Conservation (phyloP, 129 eudicot species). For the Flaveria brownii region DNA sequence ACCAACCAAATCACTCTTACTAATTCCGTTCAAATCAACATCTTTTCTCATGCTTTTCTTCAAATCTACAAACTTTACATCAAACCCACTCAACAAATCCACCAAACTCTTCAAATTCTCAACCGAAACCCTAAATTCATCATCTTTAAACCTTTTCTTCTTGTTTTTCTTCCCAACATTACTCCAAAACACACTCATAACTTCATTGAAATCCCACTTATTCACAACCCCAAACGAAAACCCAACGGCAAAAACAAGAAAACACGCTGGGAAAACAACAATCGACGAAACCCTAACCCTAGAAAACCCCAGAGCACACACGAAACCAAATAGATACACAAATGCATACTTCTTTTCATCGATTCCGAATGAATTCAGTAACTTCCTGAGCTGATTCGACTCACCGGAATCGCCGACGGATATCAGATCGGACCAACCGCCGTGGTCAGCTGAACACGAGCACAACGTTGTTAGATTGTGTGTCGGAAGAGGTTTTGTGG, state of each 20-base stretch:
- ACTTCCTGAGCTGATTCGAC: conserved; percentile 52
- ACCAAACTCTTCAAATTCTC: conserved; percentile 57
- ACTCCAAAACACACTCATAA: conserved; percentile 36
- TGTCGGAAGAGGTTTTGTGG: conserved; percentile 19
- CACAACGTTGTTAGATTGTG: conserved; percentile 33
- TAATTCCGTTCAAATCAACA: conserved; percentile 46
- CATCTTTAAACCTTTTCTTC: conserved; percentile 37
- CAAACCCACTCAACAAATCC: conserved; percentile 49
- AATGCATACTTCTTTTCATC: conserved; percentile 63
- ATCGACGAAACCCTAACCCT: conserved; percentile 83
- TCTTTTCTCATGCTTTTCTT: conserved; percentile 55
- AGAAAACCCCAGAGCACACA: conserved; percentile 82
- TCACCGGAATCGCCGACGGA: conserved; percentile 53
- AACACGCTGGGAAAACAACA: conserved; percentile 74
- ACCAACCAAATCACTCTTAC: conserved; percentile 56
- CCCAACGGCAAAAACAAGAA: conserved; percentile 80
- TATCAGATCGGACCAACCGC: conserved; percentile 75
- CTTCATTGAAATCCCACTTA: conserved; percentile 50
- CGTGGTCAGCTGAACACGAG: conserved; percentile 45
- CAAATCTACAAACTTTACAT: conserved; percentile 40
- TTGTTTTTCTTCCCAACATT: conserved; percentile 35
- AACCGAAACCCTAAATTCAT: conserved; percentile 35
- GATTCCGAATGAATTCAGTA: conserved; percentile 65
- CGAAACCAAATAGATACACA: conserved; percentile 81
- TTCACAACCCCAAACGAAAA: conserved; percentile 81